phyloP scores from a whole-genome alignment of 305 asterid species.

The Withania somnifera region DNA sequence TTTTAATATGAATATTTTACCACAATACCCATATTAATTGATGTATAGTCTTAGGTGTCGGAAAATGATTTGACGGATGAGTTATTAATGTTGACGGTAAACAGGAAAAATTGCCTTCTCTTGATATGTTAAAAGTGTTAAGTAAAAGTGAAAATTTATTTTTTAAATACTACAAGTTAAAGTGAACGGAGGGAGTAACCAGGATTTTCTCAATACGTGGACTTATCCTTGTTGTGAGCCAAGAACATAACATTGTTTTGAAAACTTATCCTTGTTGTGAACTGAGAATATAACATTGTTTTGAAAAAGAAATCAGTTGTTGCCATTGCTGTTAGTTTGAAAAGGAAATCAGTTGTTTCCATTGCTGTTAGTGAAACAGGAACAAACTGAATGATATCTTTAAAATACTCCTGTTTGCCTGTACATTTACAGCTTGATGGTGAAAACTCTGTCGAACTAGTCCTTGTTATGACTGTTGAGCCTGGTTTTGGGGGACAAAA shows the following conservation, averaged over 20 bases:
- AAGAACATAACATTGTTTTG: background rate
- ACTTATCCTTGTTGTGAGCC: background rate
- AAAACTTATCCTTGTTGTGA: background rate
- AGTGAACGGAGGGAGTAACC: too few relatives aligned
- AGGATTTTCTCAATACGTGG: background rate
- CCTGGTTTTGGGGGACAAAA: conserved; percentile 99
- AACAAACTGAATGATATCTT: background rate
- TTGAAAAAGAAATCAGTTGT: background rate
- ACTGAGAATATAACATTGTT: background rate
- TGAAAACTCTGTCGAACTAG: conserved; percentile 65
- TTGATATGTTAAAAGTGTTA: too few relatives aligned
- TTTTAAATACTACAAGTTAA: too few relatives aligned
- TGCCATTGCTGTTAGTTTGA: background rate
- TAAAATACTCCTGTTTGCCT: background rate
- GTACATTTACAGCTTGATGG: conserved; percentile 33
- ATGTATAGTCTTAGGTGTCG: too few relatives aligned
- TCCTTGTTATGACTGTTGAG: conserved; percentile 90
- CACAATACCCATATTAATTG: too few relatives aligned
- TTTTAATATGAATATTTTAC: too few relatives aligned
- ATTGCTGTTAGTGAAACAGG: background rate
- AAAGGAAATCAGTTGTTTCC: background rate
- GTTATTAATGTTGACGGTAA: too few relatives aligned
- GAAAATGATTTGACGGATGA: too few relatives aligned
- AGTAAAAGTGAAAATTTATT: too few relatives aligned
- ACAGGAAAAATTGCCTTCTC: too few relatives aligned